These are phyloP conservation scores for Alternaria sp. DNA, from an alignment of 2,329 filamentous ascomycete genomes.

Conservation along the genomic window DNA sequence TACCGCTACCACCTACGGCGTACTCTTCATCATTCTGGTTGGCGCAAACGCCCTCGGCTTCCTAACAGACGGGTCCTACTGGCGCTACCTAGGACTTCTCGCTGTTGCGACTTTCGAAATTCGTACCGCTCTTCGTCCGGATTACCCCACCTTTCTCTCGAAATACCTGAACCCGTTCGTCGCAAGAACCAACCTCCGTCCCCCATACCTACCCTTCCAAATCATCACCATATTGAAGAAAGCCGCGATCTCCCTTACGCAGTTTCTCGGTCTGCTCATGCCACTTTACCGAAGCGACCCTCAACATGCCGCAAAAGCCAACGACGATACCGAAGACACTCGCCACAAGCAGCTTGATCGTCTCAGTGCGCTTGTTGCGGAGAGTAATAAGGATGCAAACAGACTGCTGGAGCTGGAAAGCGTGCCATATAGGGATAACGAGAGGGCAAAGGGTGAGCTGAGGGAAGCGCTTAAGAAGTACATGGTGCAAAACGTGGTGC, in stretches of 20 bases:
- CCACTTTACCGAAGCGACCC: constrained; percentile 44
- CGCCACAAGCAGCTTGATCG: constrained; percentile 68
- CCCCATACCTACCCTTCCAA: constrained; percentile 84
- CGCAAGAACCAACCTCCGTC: constrained; percentile 51
- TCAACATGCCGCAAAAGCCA: constrained; percentile 20
- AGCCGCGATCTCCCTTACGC: constrained; percentile 70
- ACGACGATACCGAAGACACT: constrained; percentile 39
- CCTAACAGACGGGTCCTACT: constrained; percentile 46
- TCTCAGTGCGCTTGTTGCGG: constrained; percentile 65
- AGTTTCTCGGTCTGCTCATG: constrained; percentile 44
- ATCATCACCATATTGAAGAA: constrained; percentile 76
- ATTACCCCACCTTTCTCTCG: constrained; percentile 52
- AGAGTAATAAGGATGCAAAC: constrained; percentile 71
- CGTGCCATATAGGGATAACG: constrained; percentile 79
- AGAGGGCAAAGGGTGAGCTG: constrained; percentile 64
- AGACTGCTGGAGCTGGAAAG: constrained; percentile 78
- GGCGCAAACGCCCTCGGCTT: constrained; percentile 45
- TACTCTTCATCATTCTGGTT: constrained; percentile 34
- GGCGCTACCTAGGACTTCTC: constrained; percentile 59
- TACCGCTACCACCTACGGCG: constrained; percentile 35
- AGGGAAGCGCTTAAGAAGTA: constrained; percentile 80
- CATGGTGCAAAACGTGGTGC: constrained; percentile 78
- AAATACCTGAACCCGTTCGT: constrained; percentile 57
- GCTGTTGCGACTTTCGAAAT: constrained; percentile 64
- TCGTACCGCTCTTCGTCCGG: constrained; percentile 61